Conservation (phyloP, 2,329 filamentous ascomycete species). For the Trichoderma hamatum region DNA sequence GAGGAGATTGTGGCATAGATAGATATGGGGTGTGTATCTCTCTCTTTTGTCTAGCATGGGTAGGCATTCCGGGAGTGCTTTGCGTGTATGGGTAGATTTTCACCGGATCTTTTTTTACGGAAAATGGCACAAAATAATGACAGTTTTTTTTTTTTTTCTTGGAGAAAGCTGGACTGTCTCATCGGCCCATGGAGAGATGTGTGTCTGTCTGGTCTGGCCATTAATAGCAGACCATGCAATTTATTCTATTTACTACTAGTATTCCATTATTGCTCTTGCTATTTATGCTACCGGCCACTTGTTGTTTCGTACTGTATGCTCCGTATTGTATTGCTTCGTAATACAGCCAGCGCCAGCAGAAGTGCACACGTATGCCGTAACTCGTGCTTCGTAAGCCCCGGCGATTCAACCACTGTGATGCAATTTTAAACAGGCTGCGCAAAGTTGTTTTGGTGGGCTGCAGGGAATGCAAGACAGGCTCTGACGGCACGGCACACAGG, state of each 20-base stretch:
- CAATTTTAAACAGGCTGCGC: constrained; percentile 25
- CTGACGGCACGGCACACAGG: not conserved
- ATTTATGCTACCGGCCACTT: not conserved
- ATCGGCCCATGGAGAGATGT: not conserved
- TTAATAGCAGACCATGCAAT: not conserved
- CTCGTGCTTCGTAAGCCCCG: not conserved
- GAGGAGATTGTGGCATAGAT: constrained; percentile 68
- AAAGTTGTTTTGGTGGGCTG: constrained; percentile 24
- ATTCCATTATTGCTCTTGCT: not conserved
- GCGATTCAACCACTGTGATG: not conserved
- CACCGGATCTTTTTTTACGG: constrained; percentile 33
- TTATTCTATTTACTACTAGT: not conserved
- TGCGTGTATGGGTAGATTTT: constrained; percentile 27
- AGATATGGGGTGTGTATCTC: constrained; percentile 26
- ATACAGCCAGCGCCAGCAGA: not conserved
- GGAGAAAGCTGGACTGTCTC: not conserved
- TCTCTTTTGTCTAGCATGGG: constrained; percentile 35
- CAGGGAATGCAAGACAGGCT: constrained; percentile 26
- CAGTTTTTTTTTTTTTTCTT: not conserved
- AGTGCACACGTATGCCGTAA: constrained; percentile 20
- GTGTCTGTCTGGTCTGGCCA: not conserved
- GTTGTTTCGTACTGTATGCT: not conserved
- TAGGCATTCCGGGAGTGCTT: constrained; percentile 28
- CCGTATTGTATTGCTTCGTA: not conserved
- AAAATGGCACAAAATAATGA: constrained; percentile 42